Base-by-base conservation (phyloP, 495 filamentous ascomycete genomes). In the Hypoxylon crocopeplum region DNA sequence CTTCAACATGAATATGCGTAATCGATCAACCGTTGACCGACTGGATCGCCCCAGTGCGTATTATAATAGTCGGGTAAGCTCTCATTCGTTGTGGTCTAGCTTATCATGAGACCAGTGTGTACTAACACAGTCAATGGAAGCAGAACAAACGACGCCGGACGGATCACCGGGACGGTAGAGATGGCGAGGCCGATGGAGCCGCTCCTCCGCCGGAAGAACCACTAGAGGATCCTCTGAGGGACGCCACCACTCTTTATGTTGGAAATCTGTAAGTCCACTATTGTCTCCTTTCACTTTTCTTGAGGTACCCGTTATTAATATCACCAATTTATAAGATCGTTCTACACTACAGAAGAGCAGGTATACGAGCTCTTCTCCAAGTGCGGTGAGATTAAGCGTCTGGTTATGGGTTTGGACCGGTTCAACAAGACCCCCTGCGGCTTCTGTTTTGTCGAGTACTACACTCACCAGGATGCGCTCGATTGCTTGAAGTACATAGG, bases 381-480 rank as follows among this genome's bases (percentile, higher is more conserved):
- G 84, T 96, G 91, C 71, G 94, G 94, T 53, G 93, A 97, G 78
- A 93, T 98, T 71, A 98, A 97, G 74, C 88, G 94, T 29, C 82
- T 98, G 19, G 88, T 98, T n/a, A 98, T 98, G 94, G 94, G 94
- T 36, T 83, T 98, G 17, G 95, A 98, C 69, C 87, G 94, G 13
- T 94, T 92, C 78, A 89, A 88, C 75, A 98, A 98, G 76, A 98
- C 94, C 12, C 94, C 94, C 3, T 98, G 94, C 75, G 94, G 94
- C 8, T 98, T 98, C 77, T 98, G 94, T 77, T 98, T 98, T 68
- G 94, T 98, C 65, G 94, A 98, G 74, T 98, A 98, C 75, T 98
- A 98, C 76, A 98, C 86, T 11, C 92, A 98, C 67, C 88, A 93
- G 64, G 94, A 98, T 74, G 94, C 94, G 5, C 77, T 98, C 25